phyloP scores from a whole-genome alignment of 2,329 filamentous ascomycete genomes.

The Ceratocystiopsis brevicomis region DNA sequence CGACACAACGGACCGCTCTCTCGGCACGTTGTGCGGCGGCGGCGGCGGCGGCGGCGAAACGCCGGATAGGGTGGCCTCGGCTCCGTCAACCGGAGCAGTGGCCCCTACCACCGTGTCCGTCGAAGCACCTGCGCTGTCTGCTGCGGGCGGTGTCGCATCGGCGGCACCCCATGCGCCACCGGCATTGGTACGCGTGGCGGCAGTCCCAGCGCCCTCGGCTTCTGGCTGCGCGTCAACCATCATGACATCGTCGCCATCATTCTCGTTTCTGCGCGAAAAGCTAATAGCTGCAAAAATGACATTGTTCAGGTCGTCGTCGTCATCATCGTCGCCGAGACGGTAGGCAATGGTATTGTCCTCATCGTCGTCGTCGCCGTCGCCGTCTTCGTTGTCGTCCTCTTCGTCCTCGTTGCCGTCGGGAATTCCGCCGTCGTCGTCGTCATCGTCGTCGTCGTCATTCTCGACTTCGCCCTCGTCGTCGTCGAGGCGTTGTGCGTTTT shows the following conservation, averaged over 20 bases:
- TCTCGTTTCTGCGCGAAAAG: conserved; percentile 11
- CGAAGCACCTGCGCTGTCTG: no score
- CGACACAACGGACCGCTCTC: no score
- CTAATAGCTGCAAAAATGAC: conserved; percentile 5
- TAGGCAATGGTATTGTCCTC: conserved; percentile 17
- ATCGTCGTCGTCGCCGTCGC: conserved; percentile 22
- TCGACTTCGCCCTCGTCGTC: conserved; percentile 27
- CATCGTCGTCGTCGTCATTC: conserved; percentile 14
- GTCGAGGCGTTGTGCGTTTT: conserved; percentile 13
- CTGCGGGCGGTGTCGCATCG: no score
- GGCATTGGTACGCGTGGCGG: conserved; percentile 24
- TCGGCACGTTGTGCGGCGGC: no score
- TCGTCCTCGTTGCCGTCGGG: conserved; percentile 50
- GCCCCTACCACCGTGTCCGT: no score
- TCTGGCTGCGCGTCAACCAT: conserved; percentile 33
- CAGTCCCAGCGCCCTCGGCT: conserved; percentile 39
- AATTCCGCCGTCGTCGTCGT: conserved; percentile 52
- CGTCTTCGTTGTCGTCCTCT: conserved; percentile 39
- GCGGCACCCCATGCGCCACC: no score
- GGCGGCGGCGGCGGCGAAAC: conserved; percentile 42
- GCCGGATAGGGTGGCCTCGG: conserved; percentile 60
- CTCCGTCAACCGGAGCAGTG: conserved; percentile 34
- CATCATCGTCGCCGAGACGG: conserved; percentile 15
- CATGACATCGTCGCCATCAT: conserved; percentile 32
- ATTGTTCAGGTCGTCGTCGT: conserved; percentile 13